Evolutionary conservation across 139 green algal genomes (phyloP).

Genomic region (Chlorella vulgaris): DNA sequence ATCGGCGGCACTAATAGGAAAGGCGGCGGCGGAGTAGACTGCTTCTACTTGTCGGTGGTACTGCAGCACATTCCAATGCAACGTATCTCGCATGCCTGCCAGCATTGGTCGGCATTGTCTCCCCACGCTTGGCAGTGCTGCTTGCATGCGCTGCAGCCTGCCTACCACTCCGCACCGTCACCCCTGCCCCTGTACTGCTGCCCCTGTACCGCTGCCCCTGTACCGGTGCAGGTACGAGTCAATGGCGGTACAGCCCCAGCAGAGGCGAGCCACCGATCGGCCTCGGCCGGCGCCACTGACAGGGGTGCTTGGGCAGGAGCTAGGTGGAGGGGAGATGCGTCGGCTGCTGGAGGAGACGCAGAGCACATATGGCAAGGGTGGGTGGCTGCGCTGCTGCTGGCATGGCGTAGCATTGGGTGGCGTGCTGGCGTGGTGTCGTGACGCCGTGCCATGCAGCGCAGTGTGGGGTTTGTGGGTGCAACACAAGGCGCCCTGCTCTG

Average conservation of each 20-base stretch:
- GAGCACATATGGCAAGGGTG: conserved; percentile 3
- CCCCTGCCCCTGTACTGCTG: background rate
- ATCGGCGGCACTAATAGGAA: too few species aligned
- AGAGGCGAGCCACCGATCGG: background rate
- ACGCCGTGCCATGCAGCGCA: background rate
- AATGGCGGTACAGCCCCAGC: background rate
- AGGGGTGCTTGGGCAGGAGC: background rate
- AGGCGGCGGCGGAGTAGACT: too few species aligned
- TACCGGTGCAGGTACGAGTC: conserved; percentile 6
- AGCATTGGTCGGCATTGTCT: too few species aligned
- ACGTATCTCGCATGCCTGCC: too few species aligned
- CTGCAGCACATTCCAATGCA: too few species aligned
- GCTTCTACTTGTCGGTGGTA: too few species aligned
- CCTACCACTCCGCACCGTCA: background rate
- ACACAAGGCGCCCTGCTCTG: too few species aligned
- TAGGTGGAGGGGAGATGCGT: background rate
- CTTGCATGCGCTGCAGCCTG: background rate
- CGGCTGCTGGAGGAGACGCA: conserved; percentile 15
- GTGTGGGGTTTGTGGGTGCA: too few species aligned
- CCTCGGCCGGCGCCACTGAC: background rate
- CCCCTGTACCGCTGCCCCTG: background rate
- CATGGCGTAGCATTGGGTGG: background rate
- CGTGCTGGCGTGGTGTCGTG: background rate
- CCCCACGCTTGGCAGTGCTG: too few species aligned
- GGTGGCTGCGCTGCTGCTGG: conserved; percentile 3